Conservation (phyloP, 495 filamentous ascomycete species). For the Bacidia rubella region DNA sequence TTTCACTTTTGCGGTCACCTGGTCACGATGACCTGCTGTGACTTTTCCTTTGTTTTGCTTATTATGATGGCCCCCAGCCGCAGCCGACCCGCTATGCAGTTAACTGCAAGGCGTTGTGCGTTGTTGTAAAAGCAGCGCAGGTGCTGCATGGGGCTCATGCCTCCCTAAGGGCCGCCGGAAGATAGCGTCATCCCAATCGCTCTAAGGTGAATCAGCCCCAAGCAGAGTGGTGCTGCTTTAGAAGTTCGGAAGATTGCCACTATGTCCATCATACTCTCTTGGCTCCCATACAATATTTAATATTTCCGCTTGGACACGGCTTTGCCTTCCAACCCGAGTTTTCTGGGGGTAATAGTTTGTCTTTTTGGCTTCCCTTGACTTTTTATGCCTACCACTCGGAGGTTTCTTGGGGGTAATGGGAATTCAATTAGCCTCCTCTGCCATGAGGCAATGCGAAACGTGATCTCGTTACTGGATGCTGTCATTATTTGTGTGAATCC, state of each 20-base stretch:
- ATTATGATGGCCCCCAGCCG: not conserved
- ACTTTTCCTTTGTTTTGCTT: not conserved
- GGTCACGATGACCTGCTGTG: not conserved
- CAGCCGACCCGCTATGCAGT: slow-evolving; percentile 13
- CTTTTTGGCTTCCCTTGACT: not conserved
- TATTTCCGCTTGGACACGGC: slow-evolving; percentile 1
- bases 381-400: not conserved
- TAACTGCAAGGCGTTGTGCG: slow-evolving; percentile 10
- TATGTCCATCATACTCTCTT: not conserved
- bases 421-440: not conserved
- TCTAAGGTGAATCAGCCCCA: too few species aligned
- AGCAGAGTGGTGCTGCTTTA: slow-evolving; percentile 1
- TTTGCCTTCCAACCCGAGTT: slow-evolving; percentile 9
- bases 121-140: not conserved
- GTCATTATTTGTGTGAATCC: not conserved
- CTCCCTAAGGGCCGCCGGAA: too few species aligned
- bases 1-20: slow-evolving; percentile 5
- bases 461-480: not conserved
- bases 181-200: too few species aligned
- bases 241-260: not conserved
- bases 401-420: slow-evolving; percentile 1
- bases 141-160: too few species aligned
- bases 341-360: slow-evolving; percentile 5
- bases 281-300: not conserved
- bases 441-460: not conserved